These are phyloP conservation scores for Phytophthora fragariaefolia DNA, from an alignment of 352 stramenopile species.

Conservation along the genomic window DNA sequence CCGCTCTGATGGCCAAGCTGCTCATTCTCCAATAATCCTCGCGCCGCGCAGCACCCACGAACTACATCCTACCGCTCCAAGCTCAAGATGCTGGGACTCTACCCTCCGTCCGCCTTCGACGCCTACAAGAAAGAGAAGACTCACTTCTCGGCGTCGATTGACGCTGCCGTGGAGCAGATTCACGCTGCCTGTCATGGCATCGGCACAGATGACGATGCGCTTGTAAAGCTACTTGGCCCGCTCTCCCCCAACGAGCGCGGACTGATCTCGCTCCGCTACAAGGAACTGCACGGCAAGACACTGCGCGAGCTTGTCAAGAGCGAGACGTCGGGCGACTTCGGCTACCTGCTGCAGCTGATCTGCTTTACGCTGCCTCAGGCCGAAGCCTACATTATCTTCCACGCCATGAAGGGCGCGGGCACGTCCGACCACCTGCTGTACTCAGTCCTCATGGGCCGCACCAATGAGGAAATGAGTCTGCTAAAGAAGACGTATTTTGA, in stretches of 20 bases:
- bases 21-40: conserved; percentile 50
- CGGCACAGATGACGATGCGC: conserved; percentile 69
- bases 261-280: conserved; percentile 62
- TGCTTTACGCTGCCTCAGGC: conserved; percentile 59
- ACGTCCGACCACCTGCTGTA: conserved; percentile 71
- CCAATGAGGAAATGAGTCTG: conserved; percentile 56
- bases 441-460: conserved; percentile 60
- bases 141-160: conserved; percentile 47
- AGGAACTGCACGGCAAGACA: conserved; percentile 55
- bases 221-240: conserved; percentile 60
- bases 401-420: conserved; percentile 62
- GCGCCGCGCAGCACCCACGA: conserved; percentile 26
- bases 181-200: conserved; percentile 64
- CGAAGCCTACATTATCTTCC: conserved; percentile 67
- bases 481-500: conserved; percentile 67
- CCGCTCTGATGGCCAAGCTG: neutral
- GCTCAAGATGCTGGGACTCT: conserved; percentile 65
- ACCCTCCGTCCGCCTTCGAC: conserved; percentile 64
- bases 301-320: conserved; percentile 65
- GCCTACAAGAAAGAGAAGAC: conserved; percentile 72
- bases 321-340: conserved; percentile 69
- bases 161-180: conserved; percentile 66
- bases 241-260: conserved; percentile 53
- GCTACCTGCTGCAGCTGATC: conserved; percentile 66
- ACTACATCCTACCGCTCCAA: conserved; percentile 6